phyloP scores from a whole-genome alignment of 2,329 filamentous ascomycete species.

The Aspergillus spinulosporus region DNA sequence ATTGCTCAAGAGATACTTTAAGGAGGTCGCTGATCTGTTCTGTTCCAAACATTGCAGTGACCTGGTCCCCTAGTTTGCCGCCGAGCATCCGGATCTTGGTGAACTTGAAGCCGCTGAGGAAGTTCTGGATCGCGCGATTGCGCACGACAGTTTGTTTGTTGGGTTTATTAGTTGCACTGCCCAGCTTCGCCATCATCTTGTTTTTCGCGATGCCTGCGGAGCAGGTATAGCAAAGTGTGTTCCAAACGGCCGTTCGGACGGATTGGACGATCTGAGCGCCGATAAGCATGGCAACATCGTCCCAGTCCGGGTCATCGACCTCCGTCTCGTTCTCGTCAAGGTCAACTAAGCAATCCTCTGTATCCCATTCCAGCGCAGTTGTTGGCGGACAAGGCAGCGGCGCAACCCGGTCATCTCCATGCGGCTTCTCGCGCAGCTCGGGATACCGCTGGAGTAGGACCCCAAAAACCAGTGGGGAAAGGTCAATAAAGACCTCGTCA shows the following conservation, averaged over 20 bases:
- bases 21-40: conserved; percentile 77
- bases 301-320: conserved; percentile 87
- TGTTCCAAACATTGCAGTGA: conserved; percentile 76
- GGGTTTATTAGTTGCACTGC: conserved; percentile 87
- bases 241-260: conserved; percentile 68
- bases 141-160: conserved; percentile 91
- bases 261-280: conserved; percentile 84
- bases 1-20: conserved; percentile 68
- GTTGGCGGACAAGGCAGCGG: conserved; percentile 71
- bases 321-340: conserved; percentile 72
- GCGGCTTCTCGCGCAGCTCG: conserved; percentile 62
- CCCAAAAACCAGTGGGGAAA: conserved; percentile 79
- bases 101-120: conserved; percentile 83
- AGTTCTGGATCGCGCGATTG: conserved; percentile 75
- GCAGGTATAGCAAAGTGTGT: conserved; percentile 80
- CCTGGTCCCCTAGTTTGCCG: conserved; percentile 87
- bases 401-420: conserved; percentile 54
- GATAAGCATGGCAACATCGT: conserved; percentile 83
- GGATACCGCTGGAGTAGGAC: conserved; percentile 74
- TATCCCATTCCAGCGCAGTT: conserved; percentile 77
- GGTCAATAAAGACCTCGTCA: conserved; percentile 92
- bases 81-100: conserved; percentile 95
- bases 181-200: conserved; percentile 94
- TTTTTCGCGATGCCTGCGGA: conserved; percentile 86
- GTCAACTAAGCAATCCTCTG: conserved; percentile 74